phyloP scores from a whole-genome alignment of 1,139 yeast genomes.

The Protomyces arabidopsidicola region DNA sequence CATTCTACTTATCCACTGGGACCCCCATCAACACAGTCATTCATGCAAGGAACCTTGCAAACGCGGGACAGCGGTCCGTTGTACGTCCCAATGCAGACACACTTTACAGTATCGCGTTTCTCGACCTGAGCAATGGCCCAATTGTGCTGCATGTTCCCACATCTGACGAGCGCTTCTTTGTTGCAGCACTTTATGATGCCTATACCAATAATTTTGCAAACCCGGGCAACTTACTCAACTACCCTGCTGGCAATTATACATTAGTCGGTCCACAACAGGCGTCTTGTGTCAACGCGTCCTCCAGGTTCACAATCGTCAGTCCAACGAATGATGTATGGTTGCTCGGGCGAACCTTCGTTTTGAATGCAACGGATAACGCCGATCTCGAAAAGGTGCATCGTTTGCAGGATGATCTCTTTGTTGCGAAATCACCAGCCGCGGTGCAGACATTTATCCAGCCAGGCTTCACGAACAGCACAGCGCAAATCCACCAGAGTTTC shows the following conservation, averaged over 20 bases:
- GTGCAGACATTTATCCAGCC: neutral
- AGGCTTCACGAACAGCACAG: neutral
- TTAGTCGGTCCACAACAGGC: neutral
- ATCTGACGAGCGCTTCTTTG: neutral
- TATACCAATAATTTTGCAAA: neutral
- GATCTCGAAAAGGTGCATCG: neutral
- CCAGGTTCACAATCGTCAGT: neutral
- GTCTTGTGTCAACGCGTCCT: neutral
- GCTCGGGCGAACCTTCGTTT: neutral
- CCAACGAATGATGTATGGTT: conserved; percentile 3
- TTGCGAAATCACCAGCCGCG: neutral
- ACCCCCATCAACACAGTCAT: neutral
- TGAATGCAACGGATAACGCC: neutral
- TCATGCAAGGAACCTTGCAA: neutral
- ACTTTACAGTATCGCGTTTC: neutral
- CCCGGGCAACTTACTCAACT: neutral
- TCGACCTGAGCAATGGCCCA: neutral
- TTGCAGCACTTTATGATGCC: conserved; percentile 1
- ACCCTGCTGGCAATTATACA: neutral
- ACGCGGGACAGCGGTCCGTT: neutral
- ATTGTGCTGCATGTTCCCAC: neutral
- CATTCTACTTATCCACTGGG: neutral
- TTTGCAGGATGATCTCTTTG: neutral
- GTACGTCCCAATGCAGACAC: conserved; percentile 5
- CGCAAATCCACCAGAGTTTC: neutral